phyloP scores from a whole-genome alignment of 768 basidiomycete species.

The Phanerochaete carnosa region DNA sequence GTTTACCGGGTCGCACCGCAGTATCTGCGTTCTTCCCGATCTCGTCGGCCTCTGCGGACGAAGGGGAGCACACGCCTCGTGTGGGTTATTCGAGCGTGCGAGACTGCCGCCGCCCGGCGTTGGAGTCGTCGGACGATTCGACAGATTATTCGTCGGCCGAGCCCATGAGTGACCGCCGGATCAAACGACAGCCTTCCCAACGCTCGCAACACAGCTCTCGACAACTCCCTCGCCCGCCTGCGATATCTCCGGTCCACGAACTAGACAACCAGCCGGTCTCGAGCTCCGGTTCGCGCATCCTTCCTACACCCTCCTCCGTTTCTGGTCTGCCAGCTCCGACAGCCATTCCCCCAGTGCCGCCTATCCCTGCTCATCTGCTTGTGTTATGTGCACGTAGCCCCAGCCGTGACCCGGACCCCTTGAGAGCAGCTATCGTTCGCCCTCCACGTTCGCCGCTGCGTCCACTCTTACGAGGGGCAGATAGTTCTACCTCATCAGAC shows the following conservation, averaged over 20 bases:
- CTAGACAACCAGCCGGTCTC: background rate
- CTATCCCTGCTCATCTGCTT: background rate
- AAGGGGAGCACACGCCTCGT: conserved; percentile 13
- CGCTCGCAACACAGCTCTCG: background rate
- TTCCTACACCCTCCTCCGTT: background rate
- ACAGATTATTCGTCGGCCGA: background rate
- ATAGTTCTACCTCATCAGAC: background rate
- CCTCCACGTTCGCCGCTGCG: conserved; percentile 4
- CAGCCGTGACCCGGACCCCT: background rate
- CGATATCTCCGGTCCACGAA: background rate
- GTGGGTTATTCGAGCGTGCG: conserved; percentile 5
- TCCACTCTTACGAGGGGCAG: background rate
- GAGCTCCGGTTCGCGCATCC: background rate
- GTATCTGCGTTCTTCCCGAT: background rate
- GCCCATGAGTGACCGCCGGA: background rate
- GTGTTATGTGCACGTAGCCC: background rate
- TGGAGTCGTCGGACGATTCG: background rate
- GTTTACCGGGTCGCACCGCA: background rate
- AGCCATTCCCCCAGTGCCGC: background rate
- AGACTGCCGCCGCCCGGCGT: background rate
- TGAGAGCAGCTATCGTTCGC: background rate
- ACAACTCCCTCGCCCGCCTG: background rate
- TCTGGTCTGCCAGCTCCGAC: background rate
- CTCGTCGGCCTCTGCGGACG: conserved; percentile 1
- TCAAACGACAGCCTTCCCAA: background rate